phyloP scores from a whole-genome alignment of 768 basidiomycete genomes.

The Amanita brunnescens region DNA sequence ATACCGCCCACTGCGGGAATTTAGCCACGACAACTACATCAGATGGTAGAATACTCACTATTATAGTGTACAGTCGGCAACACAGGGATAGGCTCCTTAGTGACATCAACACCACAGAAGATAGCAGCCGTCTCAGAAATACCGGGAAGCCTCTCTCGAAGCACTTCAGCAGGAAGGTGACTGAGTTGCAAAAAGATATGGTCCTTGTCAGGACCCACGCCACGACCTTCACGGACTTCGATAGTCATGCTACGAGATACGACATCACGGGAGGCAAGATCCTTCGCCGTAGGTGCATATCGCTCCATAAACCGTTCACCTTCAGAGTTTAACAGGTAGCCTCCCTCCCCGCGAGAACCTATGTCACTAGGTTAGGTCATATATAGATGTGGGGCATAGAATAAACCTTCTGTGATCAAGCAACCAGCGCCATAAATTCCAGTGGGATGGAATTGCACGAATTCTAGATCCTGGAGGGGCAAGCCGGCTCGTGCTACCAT shows the following conservation, averaged over 20 bases:
- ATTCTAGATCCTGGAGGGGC: constrained; percentile 94
- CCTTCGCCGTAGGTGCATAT: constrained; percentile 98
- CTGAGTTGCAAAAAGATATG: constrained; percentile 96
- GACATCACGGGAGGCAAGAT: constrained; percentile 98
- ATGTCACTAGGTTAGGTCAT: constrained; percentile 1
- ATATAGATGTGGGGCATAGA: background rate
- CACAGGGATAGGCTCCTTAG: constrained; percentile 98
- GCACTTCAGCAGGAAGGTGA: constrained; percentile 91
- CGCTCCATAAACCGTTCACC: constrained; percentile 99
- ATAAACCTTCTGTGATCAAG: constrained; percentile 89
- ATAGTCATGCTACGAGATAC: constrained; percentile 99
- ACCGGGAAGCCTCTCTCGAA: constrained; percentile 95
- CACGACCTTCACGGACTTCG: constrained; percentile 97
- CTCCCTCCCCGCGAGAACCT: constrained; percentile 99
- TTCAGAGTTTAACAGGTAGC: constrained; percentile 95
- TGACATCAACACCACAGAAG: constrained; percentile 98
- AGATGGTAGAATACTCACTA: constrained; percentile 45
- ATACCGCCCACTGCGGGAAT: constrained; percentile 86
- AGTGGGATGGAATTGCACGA: constrained; percentile 99
- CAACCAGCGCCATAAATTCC: constrained; percentile 99
- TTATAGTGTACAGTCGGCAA: constrained; percentile 98
- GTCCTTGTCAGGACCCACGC: constrained; percentile 97
- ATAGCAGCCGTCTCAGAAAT: constrained; percentile 99
- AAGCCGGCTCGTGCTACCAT: constrained; percentile 97
- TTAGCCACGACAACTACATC: constrained; percentile 2